Conservation (phyloP, 306 rosid species). For the Spatholobus suberectus region DNA sequence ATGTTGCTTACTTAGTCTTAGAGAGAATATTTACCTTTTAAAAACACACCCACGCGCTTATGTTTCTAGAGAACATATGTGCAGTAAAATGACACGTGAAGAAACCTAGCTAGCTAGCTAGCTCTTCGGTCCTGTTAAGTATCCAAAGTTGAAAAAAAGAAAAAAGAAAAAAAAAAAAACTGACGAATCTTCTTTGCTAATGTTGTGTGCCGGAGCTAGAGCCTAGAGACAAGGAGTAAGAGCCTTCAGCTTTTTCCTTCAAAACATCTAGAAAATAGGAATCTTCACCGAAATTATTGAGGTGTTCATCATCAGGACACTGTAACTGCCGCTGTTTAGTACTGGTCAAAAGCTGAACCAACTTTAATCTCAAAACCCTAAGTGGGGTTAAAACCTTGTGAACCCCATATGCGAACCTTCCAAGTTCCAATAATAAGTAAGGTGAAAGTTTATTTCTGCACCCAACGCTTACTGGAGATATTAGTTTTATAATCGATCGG, state of each 20-base stretch:
- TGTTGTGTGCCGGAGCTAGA: constrained; percentile 7
- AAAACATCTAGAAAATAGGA: constrained; percentile 39
- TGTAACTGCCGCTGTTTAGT: constrained; percentile 40
- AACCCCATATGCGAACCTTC: neutral
- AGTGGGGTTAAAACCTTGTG: neutral
- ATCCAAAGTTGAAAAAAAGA: neutral
- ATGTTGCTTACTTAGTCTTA: neutral
- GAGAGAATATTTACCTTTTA: neutral
- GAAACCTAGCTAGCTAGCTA: constrained; percentile 21
- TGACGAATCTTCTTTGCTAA: constrained; percentile 5
- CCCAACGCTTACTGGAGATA: neutral
- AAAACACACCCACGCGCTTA: neutral
- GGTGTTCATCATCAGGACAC: constrained; percentile 37
- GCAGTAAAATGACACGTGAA: constrained; percentile 3
- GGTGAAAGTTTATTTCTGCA: constrained; percentile 8
- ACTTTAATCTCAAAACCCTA: constrained; percentile 47
- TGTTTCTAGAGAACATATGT: neutral
- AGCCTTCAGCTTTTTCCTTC: constrained; percentile 33
- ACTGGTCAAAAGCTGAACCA: constrained; percentile 46
- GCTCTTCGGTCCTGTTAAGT: neutral
- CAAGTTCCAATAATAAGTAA: constrained; percentile 9
- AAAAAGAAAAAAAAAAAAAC: neutral
- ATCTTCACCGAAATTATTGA: constrained; percentile 60
- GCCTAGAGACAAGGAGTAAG: constrained; percentile 6
- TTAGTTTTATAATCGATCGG: neutral